Percentiles rank a stretch among this genome's conserved stretches.
These are phyloP conservation scores for Conoideocrella luteorostrata DNA, from an alignment of 2,329 filamentous ascomycete genomes.

Conservation along the genomic window DNA sequence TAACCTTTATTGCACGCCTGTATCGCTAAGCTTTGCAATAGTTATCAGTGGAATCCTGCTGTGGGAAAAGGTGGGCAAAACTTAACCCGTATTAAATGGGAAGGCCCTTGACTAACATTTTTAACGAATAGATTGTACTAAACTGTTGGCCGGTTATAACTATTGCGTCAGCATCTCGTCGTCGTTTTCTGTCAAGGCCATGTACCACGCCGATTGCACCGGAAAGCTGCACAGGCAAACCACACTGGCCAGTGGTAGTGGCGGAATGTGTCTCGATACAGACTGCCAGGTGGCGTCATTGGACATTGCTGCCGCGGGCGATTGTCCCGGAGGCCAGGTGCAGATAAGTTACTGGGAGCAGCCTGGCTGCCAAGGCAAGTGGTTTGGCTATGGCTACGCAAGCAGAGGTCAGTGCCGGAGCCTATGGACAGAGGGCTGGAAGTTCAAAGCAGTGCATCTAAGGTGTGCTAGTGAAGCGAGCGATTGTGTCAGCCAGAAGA, in stretches of 20 bases:
- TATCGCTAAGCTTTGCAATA: no score
- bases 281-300: conserved; percentile 2
- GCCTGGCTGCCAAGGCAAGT: conserved; percentile 1
- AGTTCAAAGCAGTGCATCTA: no score
- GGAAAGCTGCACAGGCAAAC: neutral
- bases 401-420: neutral
- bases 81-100: no score
- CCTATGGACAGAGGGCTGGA: conserved; percentile 4
- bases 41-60: no score
- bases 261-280: conserved; percentile 1
- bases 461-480: no score
- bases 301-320: neutral
- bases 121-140: no score
- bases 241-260: neutral
- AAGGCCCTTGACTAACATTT: no score
- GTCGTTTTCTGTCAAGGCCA: neutral
- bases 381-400: conserved; percentile 4
- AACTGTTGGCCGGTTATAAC: conserved; percentile 1
- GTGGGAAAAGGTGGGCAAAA: no score
- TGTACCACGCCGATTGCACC: neutral
- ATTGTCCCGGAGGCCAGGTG: conserved; percentile 1
- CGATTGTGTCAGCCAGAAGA: no score
- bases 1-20: no score
- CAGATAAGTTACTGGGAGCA: conserved; percentile 7
- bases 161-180: neutral